phyloP scores from a whole-genome alignment of 495 filamentous ascomycete species.

The Lophiostoma macrostomum region DNA sequence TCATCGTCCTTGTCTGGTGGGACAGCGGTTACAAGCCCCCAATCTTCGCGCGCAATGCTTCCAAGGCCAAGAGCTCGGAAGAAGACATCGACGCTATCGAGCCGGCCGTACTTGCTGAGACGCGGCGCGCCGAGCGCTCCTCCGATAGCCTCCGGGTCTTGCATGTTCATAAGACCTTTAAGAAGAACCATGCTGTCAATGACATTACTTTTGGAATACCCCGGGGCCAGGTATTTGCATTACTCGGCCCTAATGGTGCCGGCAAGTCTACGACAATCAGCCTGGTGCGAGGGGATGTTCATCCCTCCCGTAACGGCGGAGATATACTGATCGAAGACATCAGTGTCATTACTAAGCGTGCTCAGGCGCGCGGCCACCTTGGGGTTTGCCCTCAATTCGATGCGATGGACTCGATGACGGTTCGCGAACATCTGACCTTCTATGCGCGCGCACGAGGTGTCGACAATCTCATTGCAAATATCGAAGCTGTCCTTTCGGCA shows the following conservation, averaged over 20 bases:
- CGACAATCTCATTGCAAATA: slow-evolving; percentile 59
- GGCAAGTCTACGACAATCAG: slow-evolving; percentile 85
- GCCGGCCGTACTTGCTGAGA: slow-evolving; percentile 49
- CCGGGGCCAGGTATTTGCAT: slow-evolving; percentile 75
- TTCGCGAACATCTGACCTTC: slow-evolving; percentile 64
- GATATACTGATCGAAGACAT: slow-evolving; percentile 74
- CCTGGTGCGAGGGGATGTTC: slow-evolving; percentile 78
- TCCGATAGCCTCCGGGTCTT: slow-evolving; percentile 70
- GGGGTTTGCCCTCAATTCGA: slow-evolving; percentile 78
- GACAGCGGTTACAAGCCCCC: slow-evolving; percentile 64
- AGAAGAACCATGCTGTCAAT: slow-evolving; percentile 64
- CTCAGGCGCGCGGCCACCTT: slow-evolving; percentile 62
- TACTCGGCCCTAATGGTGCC: slow-evolving; percentile 84
- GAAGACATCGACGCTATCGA: slow-evolving; percentile 49
- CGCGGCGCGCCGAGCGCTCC: slow-evolving; percentile 44
- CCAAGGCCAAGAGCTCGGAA: slow-evolving; percentile 31
- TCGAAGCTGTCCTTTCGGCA: slow-evolving; percentile 42
- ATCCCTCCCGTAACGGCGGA: slow-evolving; percentile 43
- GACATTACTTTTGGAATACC: slow-evolving; percentile 78
- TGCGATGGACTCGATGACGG: slow-evolving; percentile 53
- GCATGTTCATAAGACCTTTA: slow-evolving; percentile 64
- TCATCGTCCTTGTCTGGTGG: slow-evolving; percentile 65
- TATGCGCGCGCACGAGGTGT: slow-evolving; percentile 72
- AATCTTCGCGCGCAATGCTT: slow-evolving; percentile 41
- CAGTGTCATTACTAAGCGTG: slow-evolving; percentile 61